Evolutionary conservation across 2,329 filamentous ascomycete genomes (phyloP), one percentile per base, ranked within the genome.

Genomic region (Metarhizium anisopliae): DNA sequence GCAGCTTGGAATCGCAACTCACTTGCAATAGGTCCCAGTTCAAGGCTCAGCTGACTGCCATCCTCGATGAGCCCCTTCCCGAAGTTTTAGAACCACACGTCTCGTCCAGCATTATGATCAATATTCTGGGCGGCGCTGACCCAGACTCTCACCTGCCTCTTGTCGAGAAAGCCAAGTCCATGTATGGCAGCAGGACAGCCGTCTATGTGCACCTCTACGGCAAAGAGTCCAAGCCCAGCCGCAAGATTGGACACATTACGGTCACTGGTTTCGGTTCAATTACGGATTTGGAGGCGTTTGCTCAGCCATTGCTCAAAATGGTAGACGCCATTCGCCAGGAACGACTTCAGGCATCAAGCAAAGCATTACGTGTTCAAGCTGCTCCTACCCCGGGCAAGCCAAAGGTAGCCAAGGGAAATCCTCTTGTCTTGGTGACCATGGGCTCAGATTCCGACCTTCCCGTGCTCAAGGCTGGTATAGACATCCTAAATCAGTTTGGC

Each of bases 181-280:
- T 73, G 43, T 77, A 75, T 56, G 69, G 69, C 40, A 68, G 72
- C 7, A 69, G 75, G 42, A 75, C 77, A 59, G 79, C 77, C 53
- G 72, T 79, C 14, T 79, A 77, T 53, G 79, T 96, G 11, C 93
- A 99, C 66, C 82, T 96, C 50, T 99, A 99, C 73, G 92, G 92
- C 65, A 97, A 97, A 73, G 83, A 82, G 50, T 88, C 91, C 30
- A 89, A 91, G 63, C 90, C 89, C 4, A 87, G 90, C 38, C 86
- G 94, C 50, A 99, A 97, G 72, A 97, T 97, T 75, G 93, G 93
- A 11, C 94, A 99, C 70, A 83, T 99, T 62, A 97, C 92, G 1
- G 74, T 95, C 42, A 88, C 89, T 2, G 85, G 84, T 1, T 77
- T 81, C 13, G 84, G 82, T 0, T 83, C 92, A 66, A 74, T 80